A percentile compares a stretch with the other conserved stretches of the same genome.
Conservation (phyloP, 164 flowering plant species). For the Aristolochia fimbriata region DNA sequence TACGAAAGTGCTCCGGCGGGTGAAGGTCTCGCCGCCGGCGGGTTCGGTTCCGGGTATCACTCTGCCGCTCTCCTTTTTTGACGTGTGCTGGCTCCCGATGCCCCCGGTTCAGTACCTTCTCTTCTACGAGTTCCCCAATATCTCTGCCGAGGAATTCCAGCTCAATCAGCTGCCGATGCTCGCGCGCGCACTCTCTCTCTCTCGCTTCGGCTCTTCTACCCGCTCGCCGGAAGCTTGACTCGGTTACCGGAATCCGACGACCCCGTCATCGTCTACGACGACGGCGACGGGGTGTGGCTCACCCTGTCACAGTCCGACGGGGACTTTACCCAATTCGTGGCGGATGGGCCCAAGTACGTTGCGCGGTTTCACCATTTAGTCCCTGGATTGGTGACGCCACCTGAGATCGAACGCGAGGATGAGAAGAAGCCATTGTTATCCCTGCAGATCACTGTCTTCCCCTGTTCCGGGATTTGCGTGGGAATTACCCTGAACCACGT, state of each 20-base stretch:
- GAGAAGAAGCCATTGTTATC: constrained; percentile 4
- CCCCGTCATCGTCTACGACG: constrained; percentile 16
- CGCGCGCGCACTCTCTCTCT: constrained; percentile 34
- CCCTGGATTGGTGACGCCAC: constrained; percentile 1
- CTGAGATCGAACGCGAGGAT: background rate
- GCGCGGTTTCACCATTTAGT: constrained; percentile 6
- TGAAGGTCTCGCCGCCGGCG: constrained; percentile 5
- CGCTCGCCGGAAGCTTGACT: constrained; percentile 25
- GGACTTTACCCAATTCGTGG: constrained; percentile 2
- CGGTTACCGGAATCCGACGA: constrained; percentile 12
- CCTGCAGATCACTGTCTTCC: constrained; percentile 16
- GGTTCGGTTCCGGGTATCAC: background rate
- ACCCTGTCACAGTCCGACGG: constrained; percentile 10
- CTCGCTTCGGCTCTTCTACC: constrained; percentile 30
- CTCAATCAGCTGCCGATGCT: constrained; percentile 16
- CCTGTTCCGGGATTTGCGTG: constrained; percentile 9
- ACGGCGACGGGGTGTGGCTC: constrained; percentile 24
- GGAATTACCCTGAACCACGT: constrained; percentile 6
- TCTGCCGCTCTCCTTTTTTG: constrained; percentile 8
- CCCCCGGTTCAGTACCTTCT: constrained; percentile 6
- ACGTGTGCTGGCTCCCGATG: background rate
- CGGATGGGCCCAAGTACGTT: background rate
- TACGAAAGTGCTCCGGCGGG: background rate
- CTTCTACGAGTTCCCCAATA: constrained; percentile 3
- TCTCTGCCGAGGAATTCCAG: constrained; percentile 3